Evolutionary conservation across 2,329 filamentous ascomycete genomes (phyloP).

Genomic region (Cladosporium sp.): DNA sequence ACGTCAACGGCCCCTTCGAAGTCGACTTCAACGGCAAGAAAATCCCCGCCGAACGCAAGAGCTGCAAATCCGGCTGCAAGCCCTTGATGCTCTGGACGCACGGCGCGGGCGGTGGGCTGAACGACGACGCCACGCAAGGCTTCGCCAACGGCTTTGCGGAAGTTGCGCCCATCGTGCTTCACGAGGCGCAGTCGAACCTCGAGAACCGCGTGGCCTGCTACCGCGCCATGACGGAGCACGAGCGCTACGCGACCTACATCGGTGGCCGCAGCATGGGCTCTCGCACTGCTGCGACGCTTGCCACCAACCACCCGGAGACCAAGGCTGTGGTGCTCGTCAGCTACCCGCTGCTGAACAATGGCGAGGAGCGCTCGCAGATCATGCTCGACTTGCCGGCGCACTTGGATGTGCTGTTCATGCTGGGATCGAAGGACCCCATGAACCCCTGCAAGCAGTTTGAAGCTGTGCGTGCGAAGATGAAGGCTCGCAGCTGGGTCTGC

Average conservation of each 20-base stretch:
- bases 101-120: slow-evolving; percentile 40
- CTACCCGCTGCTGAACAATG: slow-evolving; percentile 35
- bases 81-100: slow-evolving; percentile 39
- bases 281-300: slow-evolving; percentile 38
- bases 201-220: slow-evolving; percentile 35
- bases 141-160: slow-evolving; percentile 37
- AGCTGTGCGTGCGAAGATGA: slow-evolving; percentile 34
- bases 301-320: slow-evolving; percentile 21
- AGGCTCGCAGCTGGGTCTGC: slow-evolving; percentile 33
- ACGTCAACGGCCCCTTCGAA: slow-evolving; percentile 10
- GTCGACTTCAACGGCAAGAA: slow-evolving; percentile 12
- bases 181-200: slow-evolving; percentile 41
- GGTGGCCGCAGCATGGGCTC: slow-evolving; percentile 43
- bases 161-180: slow-evolving; percentile 26
- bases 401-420: slow-evolving; percentile 36
- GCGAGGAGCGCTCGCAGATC: slow-evolving; percentile 34
- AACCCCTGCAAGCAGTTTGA: slow-evolving; percentile 29
- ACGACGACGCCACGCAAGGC: slow-evolving; percentile 34
- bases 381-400: slow-evolving; percentile 30
- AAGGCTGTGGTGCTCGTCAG: slow-evolving; percentile 35
- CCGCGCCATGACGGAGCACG: slow-evolving; percentile 30
- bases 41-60: slow-evolving; percentile 15
- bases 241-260: slow-evolving; percentile 22
- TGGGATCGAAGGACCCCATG: slow-evolving; percentile 34
- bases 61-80: neutral